These are phyloP conservation scores for Neoascochyta sp. DNA, from an alignment of 2,329 filamentous ascomycete genomes.

Conservation along the genomic window DNA sequence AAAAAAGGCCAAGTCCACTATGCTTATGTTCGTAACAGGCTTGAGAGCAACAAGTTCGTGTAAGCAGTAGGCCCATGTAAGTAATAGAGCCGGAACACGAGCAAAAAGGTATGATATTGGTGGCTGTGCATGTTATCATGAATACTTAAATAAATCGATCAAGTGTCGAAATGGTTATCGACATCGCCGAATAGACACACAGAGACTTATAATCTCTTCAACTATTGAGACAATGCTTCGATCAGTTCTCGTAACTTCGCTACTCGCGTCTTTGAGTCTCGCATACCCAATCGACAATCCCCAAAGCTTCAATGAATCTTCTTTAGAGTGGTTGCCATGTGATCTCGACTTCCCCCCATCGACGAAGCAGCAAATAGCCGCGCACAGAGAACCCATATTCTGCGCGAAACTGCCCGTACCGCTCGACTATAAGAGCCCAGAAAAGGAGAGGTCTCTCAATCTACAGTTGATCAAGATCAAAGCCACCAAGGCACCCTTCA, in stretches of 20 bases:
- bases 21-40: no score
- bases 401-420: conserved; percentile 36
- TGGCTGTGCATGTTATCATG: conserved; percentile 1
- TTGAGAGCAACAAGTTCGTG: no score
- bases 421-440: conserved; percentile 31
- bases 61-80: no score
- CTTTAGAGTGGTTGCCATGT: conserved; percentile 9
- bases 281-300: conserved; percentile 3
- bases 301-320: conserved; percentile 1
- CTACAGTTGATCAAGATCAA: conserved; percentile 26
- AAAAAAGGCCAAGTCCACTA: no score
- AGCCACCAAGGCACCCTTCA: conserved; percentile 23
- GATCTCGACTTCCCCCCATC: conserved; percentile 9
- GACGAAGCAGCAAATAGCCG: conserved; percentile 1
- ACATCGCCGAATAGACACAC: background rate
- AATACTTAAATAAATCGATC: conserved; percentile 2
- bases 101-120: no score
- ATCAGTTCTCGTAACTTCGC: conserved; percentile 2
- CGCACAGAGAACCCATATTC: conserved; percentile 2
- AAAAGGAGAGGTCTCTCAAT: conserved; percentile 17
- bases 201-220: background rate
- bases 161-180: background rate
- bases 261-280: conserved; percentile 3
- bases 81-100: no score
- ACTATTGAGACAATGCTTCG: conserved; percentile 4